Evolutionary conservation across 768 basidiomycete species (phyloP), one percentile per base, ranked within the genome.

Genomic region (Roridomyces roridus): DNA sequence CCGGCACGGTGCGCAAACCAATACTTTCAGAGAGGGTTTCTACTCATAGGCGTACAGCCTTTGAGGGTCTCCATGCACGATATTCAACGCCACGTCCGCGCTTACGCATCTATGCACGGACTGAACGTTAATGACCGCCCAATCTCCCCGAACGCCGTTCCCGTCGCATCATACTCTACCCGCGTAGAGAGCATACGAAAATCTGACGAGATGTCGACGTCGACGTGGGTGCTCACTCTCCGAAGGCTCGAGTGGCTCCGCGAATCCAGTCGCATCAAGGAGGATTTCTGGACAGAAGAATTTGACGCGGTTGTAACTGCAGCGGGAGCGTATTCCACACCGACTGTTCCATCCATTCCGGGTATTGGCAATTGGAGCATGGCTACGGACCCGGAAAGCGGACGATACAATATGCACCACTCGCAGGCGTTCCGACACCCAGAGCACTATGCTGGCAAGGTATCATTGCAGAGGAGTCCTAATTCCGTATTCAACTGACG

Each of bases 171-270:
- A 2, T 76, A 73, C 61, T 67, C 73, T 23, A 79, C 77, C 1
- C 72, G 74, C 11, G 77, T 79, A 2, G 76, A 77, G 55, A 48
- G 26, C 17, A 55, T 72, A 40, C 63, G 66, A 39, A 77, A 77
- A 46, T 53, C 53, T 37, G 58, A 59, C 29, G 64, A 41, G 10
- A 56, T 46, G n/a, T n/a, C n/a, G 10, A 56, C 49, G 5, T 18
- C 40, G 17, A 49, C 47, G 10, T 67, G 66, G 67, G 55, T 41
- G 23, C 59, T 68, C 18, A 64, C 65, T 31, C 51, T 68, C 12
- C 60, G 63, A 25, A 58, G 52, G 18, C 48, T 65, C 9, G 44
- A 62, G 36, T 44, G 55, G 34, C 40, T 65, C 11, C 50, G 47
- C 4, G 64, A 62, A 46, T 55, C 53, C 6, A 24, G 40, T 1